These are phyloP conservation scores for Phytopythium ostracodes DNA, from an alignment of 352 stramenopile species.

Conservation along the genomic window DNA sequence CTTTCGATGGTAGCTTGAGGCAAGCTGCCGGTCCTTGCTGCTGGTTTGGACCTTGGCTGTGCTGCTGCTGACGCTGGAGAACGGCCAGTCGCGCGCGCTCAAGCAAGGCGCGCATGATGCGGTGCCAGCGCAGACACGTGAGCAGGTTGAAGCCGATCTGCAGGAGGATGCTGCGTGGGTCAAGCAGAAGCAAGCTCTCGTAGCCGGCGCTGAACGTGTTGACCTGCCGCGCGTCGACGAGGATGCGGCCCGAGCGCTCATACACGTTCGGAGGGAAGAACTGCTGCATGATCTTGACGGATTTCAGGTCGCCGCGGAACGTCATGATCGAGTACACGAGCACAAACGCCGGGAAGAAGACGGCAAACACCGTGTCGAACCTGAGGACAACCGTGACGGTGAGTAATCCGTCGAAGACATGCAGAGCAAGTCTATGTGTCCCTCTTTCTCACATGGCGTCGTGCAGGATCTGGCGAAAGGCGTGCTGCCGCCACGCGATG, in stretches of 20 bases:
- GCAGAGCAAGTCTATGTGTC: background rate
- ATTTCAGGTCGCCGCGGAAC: constrained; percentile 30
- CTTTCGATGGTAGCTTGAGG: background rate
- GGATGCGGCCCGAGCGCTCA: constrained; percentile 32
- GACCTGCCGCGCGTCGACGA: constrained; percentile 21
- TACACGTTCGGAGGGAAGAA: constrained; percentile 34
- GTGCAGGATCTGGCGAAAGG: constrained; percentile 26
- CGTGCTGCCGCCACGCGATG: constrained; percentile 26
- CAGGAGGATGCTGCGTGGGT: constrained; percentile 15
- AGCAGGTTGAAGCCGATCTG: constrained; percentile 30
- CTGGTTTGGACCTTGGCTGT: background rate
- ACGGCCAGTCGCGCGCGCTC: background rate
- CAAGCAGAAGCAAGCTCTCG: constrained; percentile 20
- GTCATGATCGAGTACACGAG: constrained; percentile 20
- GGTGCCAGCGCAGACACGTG: constrained; percentile 22
- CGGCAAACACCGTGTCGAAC: constrained; percentile 30
- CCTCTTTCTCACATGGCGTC: constrained; percentile 30
- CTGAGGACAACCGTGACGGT: constrained; percentile 6
- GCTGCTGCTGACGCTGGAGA: constrained; percentile 5
- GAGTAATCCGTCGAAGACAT: no score
- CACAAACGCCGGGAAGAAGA: constrained; percentile 31
- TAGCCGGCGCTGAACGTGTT: constrained; percentile 34
- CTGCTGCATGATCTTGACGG: constrained; percentile 25
- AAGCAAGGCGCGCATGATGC: constrained; percentile 18
- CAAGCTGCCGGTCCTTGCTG: no score